Base-by-base conservation (phyloP, 306 rosid genomes). In the Glycine tomentella region DNA sequence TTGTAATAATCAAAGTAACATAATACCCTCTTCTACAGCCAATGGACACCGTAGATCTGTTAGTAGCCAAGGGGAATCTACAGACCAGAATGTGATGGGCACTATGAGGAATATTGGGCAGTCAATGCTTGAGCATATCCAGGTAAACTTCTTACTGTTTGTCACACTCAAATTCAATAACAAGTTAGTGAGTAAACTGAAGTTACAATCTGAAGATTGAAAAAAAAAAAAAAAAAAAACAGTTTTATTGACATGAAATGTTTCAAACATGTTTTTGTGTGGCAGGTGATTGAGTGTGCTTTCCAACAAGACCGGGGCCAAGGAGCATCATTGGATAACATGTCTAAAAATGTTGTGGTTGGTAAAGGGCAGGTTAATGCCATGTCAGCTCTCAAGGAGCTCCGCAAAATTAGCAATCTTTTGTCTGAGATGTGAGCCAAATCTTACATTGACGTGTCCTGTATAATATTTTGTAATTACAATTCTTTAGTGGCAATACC, bases 71-170 rank as follows among this genome's bases (percentile, higher is more conserved):
- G n/a, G n/a, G n/a, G n/a, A n/a, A n/a, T n/a, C n/a, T n/a, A n/a
- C n/a, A n/a, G n/a, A n/a, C n/a, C n/a, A n/a, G n/a, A n/a, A n/a
- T n/a, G n/a, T n/a, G n/a, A n/a, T n/a, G n/a, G n/a, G n/a, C n/a
- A n/a, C n/a, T n/a, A n/a, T n/a, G n/a, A n/a, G n/a, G n/a, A n/a
- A n/a, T n/a, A n/a, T n/a, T n/a, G n/a, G 98, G 69, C 95, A 85
- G 78, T 89, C 98, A 46, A 96, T 96, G 99, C 90, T 92, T 55
- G 99, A 93, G 74, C 97, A 95, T 66, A 92, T 95, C 70, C 97
- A 93, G 99, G 99, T 93, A 87, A 83, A 5, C 25, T 53, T 79
- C 52, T 72, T 67, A 72, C 85, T 57, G 8, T 64, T 66, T 36
- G 33, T 50, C 61, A 66, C 57, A 48, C 38, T 31, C 53, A 61